Base-by-base conservation (phyloP, 2,329 filamentous ascomycete genomes). In the Xylariales sp. region DNA sequence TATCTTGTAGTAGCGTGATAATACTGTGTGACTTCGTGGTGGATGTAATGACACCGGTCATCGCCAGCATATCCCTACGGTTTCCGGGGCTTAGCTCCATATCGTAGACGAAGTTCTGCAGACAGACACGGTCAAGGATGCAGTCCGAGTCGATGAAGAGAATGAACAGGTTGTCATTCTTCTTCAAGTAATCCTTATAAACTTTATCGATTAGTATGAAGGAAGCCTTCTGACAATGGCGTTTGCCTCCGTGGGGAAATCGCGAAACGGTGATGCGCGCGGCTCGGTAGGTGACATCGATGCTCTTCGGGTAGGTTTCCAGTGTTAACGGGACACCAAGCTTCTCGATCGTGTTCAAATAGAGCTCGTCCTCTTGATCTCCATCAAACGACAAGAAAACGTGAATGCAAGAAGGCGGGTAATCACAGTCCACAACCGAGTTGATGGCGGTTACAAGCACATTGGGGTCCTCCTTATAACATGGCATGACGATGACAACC, bases 131-230 rank as follows among this genome's bases (percentile, higher is more conserved):
- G 68, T 97, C 91, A 37, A 97, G 71, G 47, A 96, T 93, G 64
- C 93, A 97, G 61, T 97, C 91, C 0, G 90, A 96, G 66, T 97
- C 91, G 59, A 97, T 96, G 66, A 97, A 97, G 9, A 97, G 77
- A 40, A 97, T 84, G 61, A 97, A 97, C 0, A 97, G 70, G 54
- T 97, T 88, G 64, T 97, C 91, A 58, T 95, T 88, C 35, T 81
- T 76, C 63, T 84, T 85, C 40, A 95, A 72, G 51, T 97, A 97
- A 43, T 89, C 79, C 38, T 83, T 78, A 61, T 96, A 97, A 12
- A 97, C 84, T 55, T 84, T 88, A 68, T 97, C 89, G 55, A 97
- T 95, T 46, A 97, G 81, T 60, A 85, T 86, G 69, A 91, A 97
- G 0, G 91, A 95, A 47, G 80, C 77, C 66, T 96, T 97, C 59